Percentiles rank a stretch among this genome's conserved stretches.
phyloP scores from a whole-genome alignment of 176 grass and related monocot genomes.

The Phoenix roebelenii region DNA sequence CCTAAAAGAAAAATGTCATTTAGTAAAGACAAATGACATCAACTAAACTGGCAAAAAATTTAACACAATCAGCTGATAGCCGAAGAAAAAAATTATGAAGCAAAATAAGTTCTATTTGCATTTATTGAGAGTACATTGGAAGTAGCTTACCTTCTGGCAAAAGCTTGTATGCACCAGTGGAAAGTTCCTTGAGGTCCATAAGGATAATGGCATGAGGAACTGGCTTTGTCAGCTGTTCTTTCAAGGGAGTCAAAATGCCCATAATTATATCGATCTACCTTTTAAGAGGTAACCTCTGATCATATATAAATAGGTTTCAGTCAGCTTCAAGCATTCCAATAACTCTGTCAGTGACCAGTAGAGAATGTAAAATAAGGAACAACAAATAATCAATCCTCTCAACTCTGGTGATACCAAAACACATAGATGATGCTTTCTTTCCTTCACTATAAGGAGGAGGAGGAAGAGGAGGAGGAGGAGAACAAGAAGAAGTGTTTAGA shows the following conservation, averaged over 20 bases:
- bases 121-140: no score
- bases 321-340: no score
- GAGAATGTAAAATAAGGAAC: no score
- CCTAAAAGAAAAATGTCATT: slow-evolving; percentile 23
- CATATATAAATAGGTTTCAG: not conserved
- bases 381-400: no score
- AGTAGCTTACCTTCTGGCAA: slow-evolving; percentile 68
- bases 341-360: no score
- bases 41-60: slow-evolving; percentile 6
- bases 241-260: slow-evolving; percentile 71
- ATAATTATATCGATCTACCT: slow-evolving; percentile 94
- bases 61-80: not conserved
- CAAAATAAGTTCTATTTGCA: no score
- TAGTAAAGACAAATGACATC: not conserved
- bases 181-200: slow-evolving; percentile 77
- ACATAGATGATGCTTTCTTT: no score
- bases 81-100: no score
- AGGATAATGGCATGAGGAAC: slow-evolving; percentile 79
- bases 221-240: slow-evolving; percentile 85
- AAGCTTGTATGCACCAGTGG: slow-evolving; percentile 70
- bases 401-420: no score
- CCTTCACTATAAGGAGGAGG: no score
- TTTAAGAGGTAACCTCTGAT: slow-evolving; percentile 90
- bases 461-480: not conserved
- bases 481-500: not conserved